These are phyloP conservation scores for Daldinia childiae DNA, from an alignment of 495 filamentous ascomycete species.

Conservation along the genomic window DNA sequence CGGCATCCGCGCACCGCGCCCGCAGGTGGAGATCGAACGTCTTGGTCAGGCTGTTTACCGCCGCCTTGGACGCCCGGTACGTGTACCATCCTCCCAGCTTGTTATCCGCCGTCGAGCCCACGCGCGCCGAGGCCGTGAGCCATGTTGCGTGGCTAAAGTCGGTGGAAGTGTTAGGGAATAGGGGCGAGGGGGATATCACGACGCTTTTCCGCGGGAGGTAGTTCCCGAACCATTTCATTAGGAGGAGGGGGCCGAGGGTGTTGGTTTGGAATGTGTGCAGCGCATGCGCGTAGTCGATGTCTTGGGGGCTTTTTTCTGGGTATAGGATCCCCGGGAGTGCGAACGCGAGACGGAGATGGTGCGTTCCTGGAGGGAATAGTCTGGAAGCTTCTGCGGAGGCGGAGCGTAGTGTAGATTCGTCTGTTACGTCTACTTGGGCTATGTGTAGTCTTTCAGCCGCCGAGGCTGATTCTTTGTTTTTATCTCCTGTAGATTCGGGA, in stretches of 20 bases:
- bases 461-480: constrained; percentile 18
- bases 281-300: constrained; percentile 66
- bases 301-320: constrained; percentile 75
- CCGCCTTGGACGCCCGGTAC: constrained; percentile 79
- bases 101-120: constrained; percentile 79
- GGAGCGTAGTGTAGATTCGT: constrained; percentile 59
- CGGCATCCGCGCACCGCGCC: constrained; percentile 62
- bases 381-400: constrained; percentile 53
- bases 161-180: background rate
- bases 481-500: background rate
- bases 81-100: constrained; percentile 75
- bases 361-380: constrained; percentile 57
- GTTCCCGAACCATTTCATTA: constrained; percentile 75
- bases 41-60: constrained; percentile 73
- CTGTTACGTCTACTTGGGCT: constrained; percentile 47
- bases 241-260: constrained; percentile 74
- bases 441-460: constrained; percentile 41
- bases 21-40: constrained; percentile 76
- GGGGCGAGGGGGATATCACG: background rate
- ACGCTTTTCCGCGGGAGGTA: constrained; percentile 68
- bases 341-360: constrained; percentile 74
- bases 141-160: constrained; percentile 61
- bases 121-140: constrained; percentile 77
- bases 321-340: constrained; percentile 76
- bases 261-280: constrained; percentile 74